Conservation (phyloP, 1,139 yeast species). For the Torulaspora pretoriensis region DNA sequence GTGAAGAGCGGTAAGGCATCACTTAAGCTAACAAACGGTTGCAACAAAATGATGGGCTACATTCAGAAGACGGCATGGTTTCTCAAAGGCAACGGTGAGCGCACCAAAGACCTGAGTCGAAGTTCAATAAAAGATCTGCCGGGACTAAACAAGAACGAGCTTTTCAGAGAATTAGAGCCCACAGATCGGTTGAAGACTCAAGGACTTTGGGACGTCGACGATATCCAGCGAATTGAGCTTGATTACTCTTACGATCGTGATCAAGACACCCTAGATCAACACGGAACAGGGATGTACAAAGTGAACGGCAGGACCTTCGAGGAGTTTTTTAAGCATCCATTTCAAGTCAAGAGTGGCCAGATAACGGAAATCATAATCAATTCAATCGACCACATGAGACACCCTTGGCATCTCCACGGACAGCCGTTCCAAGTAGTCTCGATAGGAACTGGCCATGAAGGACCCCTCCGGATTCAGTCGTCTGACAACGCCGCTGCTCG, state of each 20-base stretch:
- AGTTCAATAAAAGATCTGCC: constrained; percentile 21
- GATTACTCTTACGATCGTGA: constrained; percentile 23
- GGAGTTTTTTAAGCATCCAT: constrained; percentile 32
- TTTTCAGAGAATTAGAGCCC: constrained; percentile 23
- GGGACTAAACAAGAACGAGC: constrained; percentile 22
- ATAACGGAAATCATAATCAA: constrained; percentile 68
- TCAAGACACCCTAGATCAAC: constrained; percentile 10
- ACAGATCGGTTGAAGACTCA: constrained; percentile 2
- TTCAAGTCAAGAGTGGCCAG: constrained; percentile 48
- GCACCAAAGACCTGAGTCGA: constrained; percentile 1
- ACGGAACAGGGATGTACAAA: constrained; percentile 26
- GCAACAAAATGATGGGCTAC: constrained; percentile 36
- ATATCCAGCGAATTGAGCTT: constrained; percentile 16
- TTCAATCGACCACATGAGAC: constrained; percentile 76
- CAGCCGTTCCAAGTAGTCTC: constrained; percentile 72
- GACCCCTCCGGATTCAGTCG: constrained; percentile 42
- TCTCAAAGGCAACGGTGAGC: constrained; percentile 1
- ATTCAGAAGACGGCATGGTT: constrained; percentile 25
- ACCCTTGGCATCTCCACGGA: constrained; percentile 93
- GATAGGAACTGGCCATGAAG: constrained; percentile 46
- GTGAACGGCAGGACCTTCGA: constrained; percentile 26
- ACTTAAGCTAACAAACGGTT: constrained; percentile 27
- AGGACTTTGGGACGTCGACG: constrained; percentile 9
- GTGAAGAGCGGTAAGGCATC: constrained; percentile 26
- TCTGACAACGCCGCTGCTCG: constrained; percentile 30